Evolutionary conservation across 495 filamentous ascomycete genomes (phyloP).

Genomic region (Delitschia confertaspora): DNA sequence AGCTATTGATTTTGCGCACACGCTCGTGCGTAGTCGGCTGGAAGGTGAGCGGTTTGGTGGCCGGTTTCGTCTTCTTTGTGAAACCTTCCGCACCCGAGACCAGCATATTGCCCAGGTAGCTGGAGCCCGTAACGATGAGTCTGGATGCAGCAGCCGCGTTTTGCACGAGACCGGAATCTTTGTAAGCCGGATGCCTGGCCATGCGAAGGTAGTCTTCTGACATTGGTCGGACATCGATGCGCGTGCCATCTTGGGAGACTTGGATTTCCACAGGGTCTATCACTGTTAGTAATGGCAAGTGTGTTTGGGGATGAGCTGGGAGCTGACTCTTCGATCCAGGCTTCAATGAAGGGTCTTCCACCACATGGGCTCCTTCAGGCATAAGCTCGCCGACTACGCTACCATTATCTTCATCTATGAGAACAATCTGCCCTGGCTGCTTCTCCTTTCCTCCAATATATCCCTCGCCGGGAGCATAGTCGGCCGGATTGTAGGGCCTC

Average conservation of each 20-base stretch:
- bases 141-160: conserved; percentile 85
- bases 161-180: conserved; percentile 75
- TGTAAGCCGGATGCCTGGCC: conserved; percentile 80
- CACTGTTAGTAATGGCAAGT: conserved; percentile 6
- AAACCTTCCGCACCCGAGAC: conserved; percentile 70
- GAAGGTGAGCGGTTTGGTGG: conserved; percentile 74
- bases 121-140: conserved; percentile 79
- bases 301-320: conserved; percentile 8
- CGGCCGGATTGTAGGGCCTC: conserved; percentile 66
- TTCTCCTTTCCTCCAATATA: conserved; percentile 45
- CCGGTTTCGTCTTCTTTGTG: conserved; percentile 67
- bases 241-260: conserved; percentile 63
- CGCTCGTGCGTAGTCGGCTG: conserved; percentile 73
- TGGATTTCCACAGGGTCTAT: conserved; percentile 85
- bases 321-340: conserved; percentile 77
- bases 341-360: conserved; percentile 63
- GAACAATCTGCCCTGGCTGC: conserved; percentile 68
- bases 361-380: conserved; percentile 69
- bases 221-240: conserved; percentile 65
- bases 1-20: conserved; percentile 73
- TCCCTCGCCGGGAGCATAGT: conserved; percentile 69
- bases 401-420: conserved; percentile 88
- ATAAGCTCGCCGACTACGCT: conserved; percentile 86
- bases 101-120: conserved; percentile 66
- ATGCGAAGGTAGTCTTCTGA: conserved; percentile 72